Conservation (phyloP, 108 stramenopile genomes). For the Mayamaea pseudoterrestris region DNA sequence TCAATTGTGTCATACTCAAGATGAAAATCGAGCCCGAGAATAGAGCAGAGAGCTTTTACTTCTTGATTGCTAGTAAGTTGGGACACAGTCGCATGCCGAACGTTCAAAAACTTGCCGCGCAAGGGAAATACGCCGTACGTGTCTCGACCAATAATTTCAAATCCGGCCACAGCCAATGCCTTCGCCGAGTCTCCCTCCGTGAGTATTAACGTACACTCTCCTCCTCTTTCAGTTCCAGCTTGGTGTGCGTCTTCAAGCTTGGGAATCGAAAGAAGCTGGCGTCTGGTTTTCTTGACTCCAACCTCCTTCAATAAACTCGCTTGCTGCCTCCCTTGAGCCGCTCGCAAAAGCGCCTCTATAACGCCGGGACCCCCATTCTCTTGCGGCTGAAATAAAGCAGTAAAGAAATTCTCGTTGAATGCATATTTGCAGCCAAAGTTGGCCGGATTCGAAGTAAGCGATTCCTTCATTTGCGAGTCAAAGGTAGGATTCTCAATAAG, state of each 20-base stretch:
- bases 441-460: conserved; percentile 70
- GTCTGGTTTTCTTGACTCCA: conserved; percentile 45
- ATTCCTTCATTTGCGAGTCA: conserved; percentile 98
- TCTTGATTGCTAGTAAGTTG: conserved; percentile 93
- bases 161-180: conserved; percentile 90
- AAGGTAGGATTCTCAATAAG: conserved; percentile 96
- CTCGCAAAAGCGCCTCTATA: conserved; percentile 49
- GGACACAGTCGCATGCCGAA: conserved; percentile 75
- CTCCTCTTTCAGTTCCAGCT: conserved; percentile 57
- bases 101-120: conserved; percentile 97
- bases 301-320: conserved; percentile 52
- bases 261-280: conserved; percentile 58
- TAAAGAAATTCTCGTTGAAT: conserved; percentile 37
- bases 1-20: conserved; percentile 59
- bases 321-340: conserved; percentile 46
- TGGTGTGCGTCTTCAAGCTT: conserved; percentile 91
- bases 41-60: conserved; percentile 67
- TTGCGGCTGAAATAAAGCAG: conserved; percentile 24
- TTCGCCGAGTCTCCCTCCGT: conserved; percentile 99
- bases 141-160: conserved; percentile 93
- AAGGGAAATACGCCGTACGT: conserved; percentile 96
- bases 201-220: conserved; percentile 85
- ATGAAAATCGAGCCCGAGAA: conserved; percentile 82
- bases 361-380: conserved; percentile 60
- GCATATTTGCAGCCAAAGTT: conserved; percentile 58